Percentiles rank a stretch among this genome's conserved stretches.
Evolutionary conservation across 208 protist species (phyloP).

Genomic region (Acanthamoeba divionensis): DNA sequence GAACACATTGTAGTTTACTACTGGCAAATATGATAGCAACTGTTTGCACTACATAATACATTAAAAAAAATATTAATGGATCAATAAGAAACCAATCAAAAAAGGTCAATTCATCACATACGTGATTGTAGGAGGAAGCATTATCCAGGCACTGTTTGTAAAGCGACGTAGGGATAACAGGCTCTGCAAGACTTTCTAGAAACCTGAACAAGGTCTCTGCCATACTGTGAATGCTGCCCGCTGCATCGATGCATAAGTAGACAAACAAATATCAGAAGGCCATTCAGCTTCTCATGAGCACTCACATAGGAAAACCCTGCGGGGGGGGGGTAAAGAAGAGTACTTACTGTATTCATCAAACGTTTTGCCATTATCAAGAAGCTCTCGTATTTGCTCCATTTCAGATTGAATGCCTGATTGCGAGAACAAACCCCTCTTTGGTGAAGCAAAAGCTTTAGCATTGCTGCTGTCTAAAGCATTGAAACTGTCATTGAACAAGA

Average conservation of each 20-base stretch:
- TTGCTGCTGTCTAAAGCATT: not conserved
- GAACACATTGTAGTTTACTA: conserved; percentile 75
- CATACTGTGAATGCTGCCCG: conserved; percentile 64
- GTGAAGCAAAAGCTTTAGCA: not conserved
- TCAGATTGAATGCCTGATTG: conserved; percentile 53
- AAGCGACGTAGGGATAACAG: conserved; percentile 65
- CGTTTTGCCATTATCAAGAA: conserved; percentile 59
- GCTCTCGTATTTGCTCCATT: conserved; percentile 68
- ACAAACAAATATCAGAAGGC: not conserved
- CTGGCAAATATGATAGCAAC: conserved; percentile 62
- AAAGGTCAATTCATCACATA: not conserved
- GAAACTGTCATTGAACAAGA: not conserved
- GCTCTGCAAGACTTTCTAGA: conserved; percentile 62
- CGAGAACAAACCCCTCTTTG: conserved; percentile 61
- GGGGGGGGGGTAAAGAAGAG: not conserved
- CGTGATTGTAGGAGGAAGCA: not conserved
- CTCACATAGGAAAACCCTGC: not conserved
- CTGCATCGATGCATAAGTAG: not conserved
- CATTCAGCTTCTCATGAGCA: not conserved
- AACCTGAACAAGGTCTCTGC: conserved; percentile 73
- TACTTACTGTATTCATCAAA: conserved; percentile 54
- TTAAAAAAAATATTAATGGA: not conserved
- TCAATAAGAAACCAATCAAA: not conserved
- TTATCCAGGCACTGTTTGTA: conserved; percentile 70
- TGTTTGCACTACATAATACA: conserved; percentile 55